Conservation (phyloP, 345 rosid species). For the Melaleuca quinquenervia region DNA sequence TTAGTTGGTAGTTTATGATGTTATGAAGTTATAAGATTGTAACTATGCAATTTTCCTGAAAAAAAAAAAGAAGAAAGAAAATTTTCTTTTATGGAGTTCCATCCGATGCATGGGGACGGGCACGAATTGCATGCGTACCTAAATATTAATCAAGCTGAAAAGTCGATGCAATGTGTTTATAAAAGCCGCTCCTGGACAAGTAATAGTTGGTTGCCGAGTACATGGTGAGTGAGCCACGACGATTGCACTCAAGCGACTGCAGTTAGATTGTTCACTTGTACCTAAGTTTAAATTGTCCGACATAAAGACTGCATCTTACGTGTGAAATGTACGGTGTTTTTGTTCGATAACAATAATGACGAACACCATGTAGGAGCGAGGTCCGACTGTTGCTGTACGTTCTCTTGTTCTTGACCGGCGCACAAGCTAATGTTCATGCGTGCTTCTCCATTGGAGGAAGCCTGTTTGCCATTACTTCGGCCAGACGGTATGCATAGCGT, state of each 20-base stretch:
- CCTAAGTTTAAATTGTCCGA: background rate
- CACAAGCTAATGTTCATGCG: background rate
- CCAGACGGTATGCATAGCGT: background rate
- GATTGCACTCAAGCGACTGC: background rate
- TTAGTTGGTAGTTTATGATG: too few relatives aligned
- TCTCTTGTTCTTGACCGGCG: background rate
- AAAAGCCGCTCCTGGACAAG: background rate
- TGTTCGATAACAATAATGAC: background rate
- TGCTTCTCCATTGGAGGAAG: background rate
- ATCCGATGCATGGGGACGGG: too few relatives aligned
- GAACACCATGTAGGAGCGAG: background rate
- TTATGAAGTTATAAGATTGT: too few relatives aligned
- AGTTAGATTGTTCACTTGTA: background rate
- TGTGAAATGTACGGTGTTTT: background rate
- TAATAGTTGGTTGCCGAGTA: background rate
- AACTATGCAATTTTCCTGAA: too few relatives aligned
- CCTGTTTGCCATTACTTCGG: background rate
- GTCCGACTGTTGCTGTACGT: background rate
- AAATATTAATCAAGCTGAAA: too few relatives aligned
- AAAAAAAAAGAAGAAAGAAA: too few relatives aligned
- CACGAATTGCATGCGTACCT: too few relatives aligned
- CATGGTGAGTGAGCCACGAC: background rate
- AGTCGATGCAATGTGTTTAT: too few relatives aligned
- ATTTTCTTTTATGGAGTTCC: too few relatives aligned
- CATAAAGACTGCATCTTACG: background rate